These are phyloP conservation scores for Ceriops zippeliana DNA, from an alignment of 345 rosid species.

Conservation along the genomic window DNA sequence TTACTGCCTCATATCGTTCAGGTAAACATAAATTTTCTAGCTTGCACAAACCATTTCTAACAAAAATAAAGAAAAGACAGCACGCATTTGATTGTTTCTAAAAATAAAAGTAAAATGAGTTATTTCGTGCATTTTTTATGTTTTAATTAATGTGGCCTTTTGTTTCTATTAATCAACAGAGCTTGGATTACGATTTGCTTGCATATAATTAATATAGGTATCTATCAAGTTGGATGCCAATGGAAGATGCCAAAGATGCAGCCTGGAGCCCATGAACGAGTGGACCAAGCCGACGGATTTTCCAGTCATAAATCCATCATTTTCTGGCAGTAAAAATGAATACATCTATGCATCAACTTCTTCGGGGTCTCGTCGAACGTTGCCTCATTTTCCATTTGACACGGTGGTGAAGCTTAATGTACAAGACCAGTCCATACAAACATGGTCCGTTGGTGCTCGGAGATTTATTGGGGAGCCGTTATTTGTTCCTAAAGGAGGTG, in stretches of 20 bases:
- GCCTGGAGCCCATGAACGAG: slow-evolving; percentile 41
- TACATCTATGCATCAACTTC: slow-evolving; percentile 60
- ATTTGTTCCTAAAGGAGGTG: slow-evolving; percentile 50
- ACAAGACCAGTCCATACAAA: slow-evolving; percentile 20
- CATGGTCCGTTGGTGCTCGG: slow-evolving; percentile 66
- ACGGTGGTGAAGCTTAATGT: slow-evolving; percentile 64
- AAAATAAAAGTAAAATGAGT: background rate
- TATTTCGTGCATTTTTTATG: background rate
- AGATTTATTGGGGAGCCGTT: slow-evolving; percentile 85
- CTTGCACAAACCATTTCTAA: background rate
- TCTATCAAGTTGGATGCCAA: slow-evolving; percentile 48
- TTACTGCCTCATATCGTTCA: slow-evolving; percentile 65
- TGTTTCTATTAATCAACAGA: background rate
- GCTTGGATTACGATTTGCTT: too few relatives aligned
- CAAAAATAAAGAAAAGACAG: too few relatives aligned
- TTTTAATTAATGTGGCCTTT: background rate
- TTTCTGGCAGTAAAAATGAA: slow-evolving; percentile 53
- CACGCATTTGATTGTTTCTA: background rate
- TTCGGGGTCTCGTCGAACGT: slow-evolving; percentile 54
- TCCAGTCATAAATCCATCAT: slow-evolving; percentile 53
- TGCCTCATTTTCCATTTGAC: slow-evolving; percentile 85
- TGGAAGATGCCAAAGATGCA: slow-evolving; percentile 47
- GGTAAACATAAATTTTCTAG: slow-evolving; percentile 22
- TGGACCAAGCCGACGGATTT: slow-evolving; percentile 78
- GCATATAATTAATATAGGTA: slow-evolving; percentile 25